These are phyloP conservation scores for Penicillium sp. DNA, from an alignment of 2,329 filamentous ascomycete genomes.

Conservation along the genomic window DNA sequence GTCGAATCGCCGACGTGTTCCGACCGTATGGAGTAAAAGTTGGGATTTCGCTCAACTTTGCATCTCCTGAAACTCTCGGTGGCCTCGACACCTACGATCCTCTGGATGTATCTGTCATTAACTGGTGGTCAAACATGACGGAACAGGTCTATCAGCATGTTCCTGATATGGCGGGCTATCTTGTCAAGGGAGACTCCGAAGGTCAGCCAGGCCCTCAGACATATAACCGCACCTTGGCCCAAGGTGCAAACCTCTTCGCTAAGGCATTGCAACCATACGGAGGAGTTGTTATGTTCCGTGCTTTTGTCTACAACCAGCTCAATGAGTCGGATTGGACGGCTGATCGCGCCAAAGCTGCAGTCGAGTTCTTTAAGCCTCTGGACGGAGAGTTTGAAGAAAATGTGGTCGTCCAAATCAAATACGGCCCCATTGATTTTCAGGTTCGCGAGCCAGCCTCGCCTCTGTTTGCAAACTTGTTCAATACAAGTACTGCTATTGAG, in stretches of 20 bases:
- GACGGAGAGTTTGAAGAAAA: conserved; percentile 65
- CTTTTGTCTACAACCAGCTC: conserved; percentile 63
- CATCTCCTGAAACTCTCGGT: conserved; percentile 55
- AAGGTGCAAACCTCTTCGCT: conserved; percentile 66
- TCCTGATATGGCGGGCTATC: conserved; percentile 63
- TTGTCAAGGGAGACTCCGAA: conserved; percentile 68
- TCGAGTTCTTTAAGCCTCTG: conserved; percentile 60
- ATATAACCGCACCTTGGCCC: conserved; percentile 64
- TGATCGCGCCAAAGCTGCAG: conserved; percentile 65
- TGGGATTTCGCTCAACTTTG: conserved; percentile 64
- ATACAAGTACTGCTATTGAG: conserved; percentile 56
- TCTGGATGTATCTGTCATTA: conserved; percentile 54
- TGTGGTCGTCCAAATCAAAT: conserved; percentile 68
- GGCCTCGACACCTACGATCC: conserved; percentile 61
- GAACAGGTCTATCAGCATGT: conserved; percentile 55
- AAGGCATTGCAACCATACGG: conserved; percentile 53
- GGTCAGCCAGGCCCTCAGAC: conserved; percentile 64
- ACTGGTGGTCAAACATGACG: conserved; percentile 60
- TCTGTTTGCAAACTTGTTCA: conserved; percentile 55
- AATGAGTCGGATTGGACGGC: conserved; percentile 58
- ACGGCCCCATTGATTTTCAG: conserved; percentile 69
- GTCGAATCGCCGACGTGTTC: conserved; percentile 59
- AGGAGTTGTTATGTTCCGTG: conserved; percentile 64
- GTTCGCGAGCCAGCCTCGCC: conserved; percentile 63
- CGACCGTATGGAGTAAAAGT: conserved; percentile 63